Base-by-base conservation (phyloP, 2,329 filamentous ascomycete species). In the Grosmannia huntii region DNA sequence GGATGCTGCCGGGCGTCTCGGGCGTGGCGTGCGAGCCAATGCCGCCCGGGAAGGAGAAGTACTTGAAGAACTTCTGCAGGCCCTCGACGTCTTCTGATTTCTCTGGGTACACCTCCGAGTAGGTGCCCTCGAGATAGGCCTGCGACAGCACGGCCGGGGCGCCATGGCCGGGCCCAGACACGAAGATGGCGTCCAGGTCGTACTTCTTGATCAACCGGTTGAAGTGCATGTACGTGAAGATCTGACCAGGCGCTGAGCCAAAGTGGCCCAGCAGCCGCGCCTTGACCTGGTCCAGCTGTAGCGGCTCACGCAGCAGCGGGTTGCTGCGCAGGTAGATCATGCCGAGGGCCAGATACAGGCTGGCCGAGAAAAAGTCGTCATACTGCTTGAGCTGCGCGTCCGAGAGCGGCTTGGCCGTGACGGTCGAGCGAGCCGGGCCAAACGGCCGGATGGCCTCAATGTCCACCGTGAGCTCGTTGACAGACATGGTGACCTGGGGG, bases 141-240 rank as follows among this genome's bases (percentile, higher is more conserved):
- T 90, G 86, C 0, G 86, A 86, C 36, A 91, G 77, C 12, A 90
- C 80, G 7, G 85, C 87, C 0, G 87, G 87, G 1, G 87, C 87
- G 58, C 87, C 87, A 64, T 91, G 87, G 48, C 87, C 87, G 0
- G 87, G 87, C 6, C 87, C 87, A 2, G 85, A 89, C 59, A 91
- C 75, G 68, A 88, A 90, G 64, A 89, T 77, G 33, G 81, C 78
- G 66, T 91, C 78, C 55, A 90, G 73, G 62, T 88, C 81, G 66
- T 89, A 87, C 71, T 90, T 90, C 70, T 87, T 89, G 76, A 90
- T 89, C 60, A 90, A 73, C 38, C 86, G 84, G 71, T 90, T 90
- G 77, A 89, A 86, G 72, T 90, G 87, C 74, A 90, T 87, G 70
- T 84, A 90, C 38, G 86, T 87, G 71, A 91, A 90, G 60, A 86